phyloP scores from a whole-genome alignment of 371 early-diverging fungal species.

The Mortierella sp. region DNA sequence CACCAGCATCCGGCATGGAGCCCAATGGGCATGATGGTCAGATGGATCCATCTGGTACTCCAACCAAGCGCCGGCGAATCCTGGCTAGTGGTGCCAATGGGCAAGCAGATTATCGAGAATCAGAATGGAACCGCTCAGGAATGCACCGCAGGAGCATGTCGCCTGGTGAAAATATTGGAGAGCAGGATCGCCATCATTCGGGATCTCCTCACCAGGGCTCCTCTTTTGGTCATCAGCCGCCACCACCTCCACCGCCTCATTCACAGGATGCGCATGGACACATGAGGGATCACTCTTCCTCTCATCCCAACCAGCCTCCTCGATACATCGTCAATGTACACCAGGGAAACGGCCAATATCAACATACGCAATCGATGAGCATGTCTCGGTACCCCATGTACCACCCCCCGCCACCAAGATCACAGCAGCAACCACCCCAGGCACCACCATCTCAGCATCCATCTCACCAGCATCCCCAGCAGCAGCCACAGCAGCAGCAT shows the following conservation, averaged over 20 bases:
- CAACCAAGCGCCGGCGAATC: conserved; percentile 49
- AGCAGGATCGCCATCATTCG: conserved; percentile 29
- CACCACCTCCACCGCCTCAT: conserved; percentile 10
- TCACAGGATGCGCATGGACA: conserved; percentile 35
- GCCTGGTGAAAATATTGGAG: conserved; percentile 41
- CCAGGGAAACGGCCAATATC: conserved; percentile 36
- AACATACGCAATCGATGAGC: conserved; percentile 40
- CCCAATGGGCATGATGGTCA: conserved; percentile 34
- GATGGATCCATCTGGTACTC: conserved; percentile 30
- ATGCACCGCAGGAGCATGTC: conserved; percentile 47
- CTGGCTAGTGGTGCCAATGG: conserved; percentile 22
- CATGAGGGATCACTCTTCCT: conserved; percentile 2
- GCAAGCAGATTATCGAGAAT: conserved; percentile 33
- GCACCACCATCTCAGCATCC: conserved; percentile 18
- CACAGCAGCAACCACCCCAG: conserved; percentile 21
- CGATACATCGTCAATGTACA: conserved; percentile 34
- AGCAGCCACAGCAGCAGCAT: conserved; percentile 28
- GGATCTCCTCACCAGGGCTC: conserved; percentile 36
- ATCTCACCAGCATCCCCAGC: conserved; percentile 22
- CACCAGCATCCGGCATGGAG: conserved; percentile 20
- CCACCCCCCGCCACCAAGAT: conserved; percentile 39
- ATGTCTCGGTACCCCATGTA: conserved; percentile 54
- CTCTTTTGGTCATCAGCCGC: conserved; percentile 23
- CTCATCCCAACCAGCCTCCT: conserved; percentile 13
- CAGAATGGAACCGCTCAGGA: conserved; percentile 28